Percentiles rank a stretch among this genome's conserved stretches.
These are phyloP conservation scores for Sporothrix brunneoviolacea DNA, from an alignment of 2,329 filamentous ascomycete species.

Conservation along the genomic window DNA sequence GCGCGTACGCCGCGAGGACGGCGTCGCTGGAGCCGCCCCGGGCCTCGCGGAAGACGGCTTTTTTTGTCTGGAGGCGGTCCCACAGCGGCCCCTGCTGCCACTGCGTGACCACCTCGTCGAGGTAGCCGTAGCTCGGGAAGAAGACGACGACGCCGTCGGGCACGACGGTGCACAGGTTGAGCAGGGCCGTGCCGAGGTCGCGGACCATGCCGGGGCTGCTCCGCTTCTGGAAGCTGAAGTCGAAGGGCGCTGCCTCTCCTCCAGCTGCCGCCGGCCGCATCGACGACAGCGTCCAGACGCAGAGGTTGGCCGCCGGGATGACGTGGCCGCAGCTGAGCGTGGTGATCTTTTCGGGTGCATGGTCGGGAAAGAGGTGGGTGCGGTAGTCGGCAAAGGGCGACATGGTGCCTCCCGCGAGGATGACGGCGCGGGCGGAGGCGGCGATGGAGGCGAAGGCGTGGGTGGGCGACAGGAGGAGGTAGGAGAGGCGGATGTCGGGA, in stretches of 20 bases:
- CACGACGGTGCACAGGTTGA: conserved; percentile 65
- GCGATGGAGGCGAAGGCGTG: conserved; percentile 87
- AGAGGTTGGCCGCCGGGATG: conserved; percentile 73
- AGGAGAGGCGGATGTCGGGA: conserved; percentile 60
- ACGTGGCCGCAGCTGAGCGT: conserved; percentile 93
- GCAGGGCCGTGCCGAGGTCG: conserved; percentile 66
- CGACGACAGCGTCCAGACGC: conserved; percentile 63
- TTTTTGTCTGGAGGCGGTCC: conserved; percentile 51
- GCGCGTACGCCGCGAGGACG: conserved; percentile 65
- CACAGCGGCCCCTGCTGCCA: conserved; percentile 45
- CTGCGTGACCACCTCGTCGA: conserved; percentile 61
- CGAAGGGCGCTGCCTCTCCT: conserved; percentile 46
- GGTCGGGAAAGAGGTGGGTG: conserved; percentile 74
- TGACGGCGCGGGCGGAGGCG: conserved; percentile 74
- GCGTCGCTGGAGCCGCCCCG: conserved; percentile 57
- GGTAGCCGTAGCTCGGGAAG: conserved; percentile 90
- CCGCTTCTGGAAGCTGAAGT: conserved; percentile 81
- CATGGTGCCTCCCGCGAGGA: conserved; percentile 95
- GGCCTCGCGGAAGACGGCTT: conserved; percentile 55
- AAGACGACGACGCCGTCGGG: conserved; percentile 90
- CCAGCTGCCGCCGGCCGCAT: conserved; percentile 21
- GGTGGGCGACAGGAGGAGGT: conserved; percentile 84
- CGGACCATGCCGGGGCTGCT: conserved; percentile 61
- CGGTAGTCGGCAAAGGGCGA: conserved; percentile 91
- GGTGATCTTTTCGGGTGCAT: conserved; percentile 56